Conservation (phyloP, 148 eudicot species). For the Rhododendron henanense region DNA sequence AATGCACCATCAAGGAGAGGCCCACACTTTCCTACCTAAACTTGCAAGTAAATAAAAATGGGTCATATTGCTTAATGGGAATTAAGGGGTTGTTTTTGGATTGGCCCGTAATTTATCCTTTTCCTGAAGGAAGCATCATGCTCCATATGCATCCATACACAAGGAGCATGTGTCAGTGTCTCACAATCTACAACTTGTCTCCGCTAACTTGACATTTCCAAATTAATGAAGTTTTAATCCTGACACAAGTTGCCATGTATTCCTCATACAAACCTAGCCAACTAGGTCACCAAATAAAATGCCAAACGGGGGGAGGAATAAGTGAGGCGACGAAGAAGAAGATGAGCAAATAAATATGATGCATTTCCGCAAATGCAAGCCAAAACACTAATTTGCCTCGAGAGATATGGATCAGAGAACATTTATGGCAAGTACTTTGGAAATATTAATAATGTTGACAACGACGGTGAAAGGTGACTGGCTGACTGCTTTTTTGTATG, state of each 20-base stretch:
- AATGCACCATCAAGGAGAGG: too few species aligned
- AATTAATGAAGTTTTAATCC: background rate
- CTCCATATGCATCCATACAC: background rate
- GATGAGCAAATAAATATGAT: background rate
- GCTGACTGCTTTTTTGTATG: background rate
- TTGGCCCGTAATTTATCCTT: background rate
- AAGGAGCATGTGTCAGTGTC: background rate
- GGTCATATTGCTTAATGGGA: too few species aligned
- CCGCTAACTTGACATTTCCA: background rate
- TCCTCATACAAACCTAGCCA: background rate
- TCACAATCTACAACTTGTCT: background rate
- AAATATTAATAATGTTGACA: background rate
- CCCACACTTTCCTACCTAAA: too few species aligned
- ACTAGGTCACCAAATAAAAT: background rate
- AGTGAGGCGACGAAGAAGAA: background rate
- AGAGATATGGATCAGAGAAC: background rate
- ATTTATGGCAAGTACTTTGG: background rate
- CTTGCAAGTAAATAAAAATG: too few species aligned
- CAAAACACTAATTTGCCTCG: background rate
- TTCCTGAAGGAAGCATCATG: background rate
- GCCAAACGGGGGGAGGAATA: background rate
- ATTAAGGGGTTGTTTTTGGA: too few species aligned
- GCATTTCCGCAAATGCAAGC: background rate
- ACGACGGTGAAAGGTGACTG: background rate
- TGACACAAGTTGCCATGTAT: background rate